A percentile compares a stretch with the other conserved stretches of the same genome.
Conservation (phyloP, 371 early-diverging fungal genomes). For the Rhizomucor pusillus region DNA sequence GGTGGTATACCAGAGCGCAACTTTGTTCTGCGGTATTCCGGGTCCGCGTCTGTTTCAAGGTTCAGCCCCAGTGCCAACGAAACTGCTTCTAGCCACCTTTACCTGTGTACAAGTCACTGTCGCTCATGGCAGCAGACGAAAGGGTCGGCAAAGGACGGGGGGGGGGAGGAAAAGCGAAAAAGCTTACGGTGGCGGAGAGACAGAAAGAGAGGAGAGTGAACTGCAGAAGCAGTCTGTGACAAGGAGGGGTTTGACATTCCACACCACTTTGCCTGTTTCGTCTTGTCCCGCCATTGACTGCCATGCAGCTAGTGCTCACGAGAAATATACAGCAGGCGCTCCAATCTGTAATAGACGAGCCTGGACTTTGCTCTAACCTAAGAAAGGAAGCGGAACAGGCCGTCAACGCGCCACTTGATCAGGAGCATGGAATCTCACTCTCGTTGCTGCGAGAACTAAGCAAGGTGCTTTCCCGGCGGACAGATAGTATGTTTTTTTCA, state of each 20-base stretch:
- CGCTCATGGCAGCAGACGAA: too few species aligned
- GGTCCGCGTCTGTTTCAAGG: conserved; percentile 49
- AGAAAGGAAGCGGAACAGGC: conserved; percentile 24
- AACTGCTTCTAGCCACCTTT: too few species aligned
- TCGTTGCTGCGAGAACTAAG: conserved; percentile 9
- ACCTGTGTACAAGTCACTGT: too few species aligned
- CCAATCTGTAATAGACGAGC: conserved; percentile 6
- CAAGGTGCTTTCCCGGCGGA: background rate
- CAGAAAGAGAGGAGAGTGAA: too few species aligned
- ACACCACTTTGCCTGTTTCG: too few species aligned
- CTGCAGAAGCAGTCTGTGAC: too few species aligned
- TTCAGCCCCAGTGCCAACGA: too few species aligned
- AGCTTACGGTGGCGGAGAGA: too few species aligned
- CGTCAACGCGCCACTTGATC: conserved; percentile 6
- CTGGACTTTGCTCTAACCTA: conserved; percentile 5
- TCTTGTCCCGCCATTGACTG: background rate
- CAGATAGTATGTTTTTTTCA: background rate
- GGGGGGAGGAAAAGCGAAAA: too few species aligned
- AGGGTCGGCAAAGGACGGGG: too few species aligned
- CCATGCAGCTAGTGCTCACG: conserved; percentile 31
- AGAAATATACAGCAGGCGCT: conserved; percentile 19
- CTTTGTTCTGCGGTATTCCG: conserved; percentile 56
- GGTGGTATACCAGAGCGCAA: conserved; percentile 59
- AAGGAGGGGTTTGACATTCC: too few species aligned
- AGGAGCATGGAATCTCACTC: conserved; percentile 18